Conservation (phyloP, 768 basidiomycete genomes). For the Xerocomus spinulosus region DNA sequence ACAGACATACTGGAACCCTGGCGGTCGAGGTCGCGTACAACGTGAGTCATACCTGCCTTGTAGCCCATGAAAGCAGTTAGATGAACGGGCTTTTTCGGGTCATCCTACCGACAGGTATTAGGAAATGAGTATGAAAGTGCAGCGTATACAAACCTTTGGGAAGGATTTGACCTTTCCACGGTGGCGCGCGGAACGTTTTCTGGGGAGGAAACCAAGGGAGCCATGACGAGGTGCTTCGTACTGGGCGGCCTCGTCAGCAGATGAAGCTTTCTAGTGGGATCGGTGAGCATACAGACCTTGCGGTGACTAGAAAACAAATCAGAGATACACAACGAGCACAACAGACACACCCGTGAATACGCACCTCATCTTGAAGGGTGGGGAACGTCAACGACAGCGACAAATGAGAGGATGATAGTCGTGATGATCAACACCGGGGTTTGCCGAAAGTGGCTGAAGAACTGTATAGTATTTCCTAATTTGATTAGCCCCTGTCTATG, state of each 20-base stretch:
- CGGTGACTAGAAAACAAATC: conserved; percentile 57
- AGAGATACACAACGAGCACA: background rate
- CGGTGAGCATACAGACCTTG: conserved; percentile 54
- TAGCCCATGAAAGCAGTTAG: conserved; percentile 98
- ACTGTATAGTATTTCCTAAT: conserved; percentile 27
- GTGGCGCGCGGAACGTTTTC: conserved; percentile 95
- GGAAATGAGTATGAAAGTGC: background rate
- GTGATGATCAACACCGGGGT: conserved; percentile 14
- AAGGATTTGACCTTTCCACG: conserved; percentile 99
- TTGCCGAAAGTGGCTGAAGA: conserved; percentile 32
- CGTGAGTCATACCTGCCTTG: conserved; percentile 99
- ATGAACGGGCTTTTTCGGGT: conserved; percentile 98
- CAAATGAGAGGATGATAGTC: background rate
- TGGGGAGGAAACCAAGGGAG: conserved; percentile 94
- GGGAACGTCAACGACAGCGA: conserved; percentile 17
- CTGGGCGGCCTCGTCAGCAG: conserved; percentile 40
- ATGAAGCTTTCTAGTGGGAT: background rate
- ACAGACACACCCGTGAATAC: conserved; percentile 12
- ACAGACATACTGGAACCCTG: conserved; percentile 92
- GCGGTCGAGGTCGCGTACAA: conserved; percentile 98
- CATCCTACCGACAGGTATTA: conserved; percentile 60
- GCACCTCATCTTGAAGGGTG: conserved; percentile 57
- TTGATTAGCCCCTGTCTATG: conserved; percentile 16
- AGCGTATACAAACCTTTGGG: conserved; percentile 70
- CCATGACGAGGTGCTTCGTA: conserved; percentile 99